phyloP scores from a whole-genome alignment of 2,329 filamentous ascomycete species.

The Shiraia bambusicola region DNA sequence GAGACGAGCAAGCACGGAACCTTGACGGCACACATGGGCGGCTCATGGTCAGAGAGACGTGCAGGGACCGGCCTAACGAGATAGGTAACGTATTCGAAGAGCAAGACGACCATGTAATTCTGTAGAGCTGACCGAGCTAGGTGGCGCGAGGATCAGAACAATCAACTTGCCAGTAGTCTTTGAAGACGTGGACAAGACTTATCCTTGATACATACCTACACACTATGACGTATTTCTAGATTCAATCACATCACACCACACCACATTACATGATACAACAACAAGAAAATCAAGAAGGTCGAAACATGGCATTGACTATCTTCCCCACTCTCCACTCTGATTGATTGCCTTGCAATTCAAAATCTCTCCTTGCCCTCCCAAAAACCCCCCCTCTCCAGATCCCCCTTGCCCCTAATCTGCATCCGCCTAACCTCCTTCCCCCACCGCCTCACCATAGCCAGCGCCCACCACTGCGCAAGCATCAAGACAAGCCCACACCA shows the following conservation, averaged over 20 bases:
- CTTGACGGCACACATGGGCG: slow-evolving; percentile 2
- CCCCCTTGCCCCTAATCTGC: slow-evolving; percentile 18
- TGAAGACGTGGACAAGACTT: not conserved
- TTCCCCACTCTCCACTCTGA: not conserved
- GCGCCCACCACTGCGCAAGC: slow-evolving; percentile 40
- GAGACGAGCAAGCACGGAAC: slow-evolving; percentile 4
- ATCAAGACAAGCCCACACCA: slow-evolving; percentile 28
- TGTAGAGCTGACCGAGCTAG: slow-evolving; percentile 1
- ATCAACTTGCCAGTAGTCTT: slow-evolving; percentile 26
- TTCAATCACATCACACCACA: too few species aligned
- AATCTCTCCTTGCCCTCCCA: slow-evolving; percentile 10
- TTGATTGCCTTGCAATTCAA: slow-evolving; percentile 3
- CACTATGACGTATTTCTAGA: not conserved
- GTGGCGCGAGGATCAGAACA: slow-evolving; percentile 2
- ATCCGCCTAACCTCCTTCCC: slow-evolving; percentile 17
- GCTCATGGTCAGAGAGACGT: slow-evolving; percentile 31
- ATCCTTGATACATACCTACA: too few species aligned
- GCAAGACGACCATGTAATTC: slow-evolving; percentile 14
- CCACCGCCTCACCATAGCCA: slow-evolving; percentile 33
- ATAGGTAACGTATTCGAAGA: too few species aligned
- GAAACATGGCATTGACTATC: too few species aligned
- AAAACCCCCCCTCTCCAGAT: slow-evolving; percentile 1
- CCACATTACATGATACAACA: too few species aligned
- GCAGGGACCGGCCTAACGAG: slow-evolving; percentile 3
- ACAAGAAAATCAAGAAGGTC: too few species aligned